Conservation (phyloP, 2,329 filamentous ascomycete genomes). For the Hortaea werneckii region DNA sequence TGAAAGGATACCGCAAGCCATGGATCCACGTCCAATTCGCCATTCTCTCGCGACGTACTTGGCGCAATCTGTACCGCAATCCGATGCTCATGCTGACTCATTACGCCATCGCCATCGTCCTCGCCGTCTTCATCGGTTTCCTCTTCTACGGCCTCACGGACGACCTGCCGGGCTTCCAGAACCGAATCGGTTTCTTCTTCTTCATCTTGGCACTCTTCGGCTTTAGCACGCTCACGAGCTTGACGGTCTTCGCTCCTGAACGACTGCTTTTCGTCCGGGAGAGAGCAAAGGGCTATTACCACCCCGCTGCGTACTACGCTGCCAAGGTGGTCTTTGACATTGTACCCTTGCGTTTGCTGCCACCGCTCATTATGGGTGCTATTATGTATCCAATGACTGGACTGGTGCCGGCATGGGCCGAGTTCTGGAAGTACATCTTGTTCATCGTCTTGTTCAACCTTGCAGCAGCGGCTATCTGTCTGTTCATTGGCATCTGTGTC, state of each 20-base stretch:
- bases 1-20: constrained; percentile 73
- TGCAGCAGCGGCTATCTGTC: constrained; percentile 81
- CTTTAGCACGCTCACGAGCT: constrained; percentile 87
- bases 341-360: constrained; percentile 83
- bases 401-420: constrained; percentile 65
- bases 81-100: constrained; percentile 97
- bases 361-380: constrained; percentile 86
- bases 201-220: constrained; percentile 93
- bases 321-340: constrained; percentile 99
- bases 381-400: constrained; percentile 99
- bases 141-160: constrained; percentile 94
- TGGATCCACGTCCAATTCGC: constrained; percentile 72
- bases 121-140: constrained; percentile 89
- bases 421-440: constrained; percentile 86
- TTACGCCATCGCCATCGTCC: constrained; percentile 89
- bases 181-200: constrained; percentile 92
- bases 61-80: constrained; percentile 95
- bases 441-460: constrained; percentile 94
- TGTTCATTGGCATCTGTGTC: constrained; percentile 94
- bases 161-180: constrained; percentile 96
- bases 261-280: constrained; percentile 85
- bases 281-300: constrained; percentile 92
- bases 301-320: constrained; percentile 84
- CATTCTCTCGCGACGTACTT: constrained; percentile 83
- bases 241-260: constrained; percentile 89